A percentile compares a stretch with the other conserved stretches of the same genome.
Conservation (phyloP, 2,329 filamentous ascomycete genomes). For the Neophaeococcomyces aloes region DNA sequence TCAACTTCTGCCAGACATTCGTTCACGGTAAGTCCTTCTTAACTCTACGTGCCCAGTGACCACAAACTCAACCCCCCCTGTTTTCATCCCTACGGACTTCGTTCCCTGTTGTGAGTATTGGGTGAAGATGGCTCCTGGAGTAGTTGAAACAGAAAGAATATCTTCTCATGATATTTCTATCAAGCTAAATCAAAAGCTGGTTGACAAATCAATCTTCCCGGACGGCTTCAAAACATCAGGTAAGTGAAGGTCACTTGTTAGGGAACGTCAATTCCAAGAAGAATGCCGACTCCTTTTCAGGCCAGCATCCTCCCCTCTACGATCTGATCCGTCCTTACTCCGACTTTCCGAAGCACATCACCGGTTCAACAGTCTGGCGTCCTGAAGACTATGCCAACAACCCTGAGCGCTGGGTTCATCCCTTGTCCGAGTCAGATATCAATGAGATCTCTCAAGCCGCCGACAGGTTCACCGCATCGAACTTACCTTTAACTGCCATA, state of each 20-base stretch:
- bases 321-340: conserved; percentile 55
- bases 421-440: conserved; percentile 56
- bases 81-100: neutral
- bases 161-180: neutral
- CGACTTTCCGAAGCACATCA: conserved; percentile 60
- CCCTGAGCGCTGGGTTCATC: conserved; percentile 62
- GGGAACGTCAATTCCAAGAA: neutral
- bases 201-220: conserved; percentile 38
- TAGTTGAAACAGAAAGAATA: neutral
- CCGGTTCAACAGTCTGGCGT: conserved; percentile 62
- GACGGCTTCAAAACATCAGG: conserved; percentile 50
- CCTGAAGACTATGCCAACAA: conserved; percentile 52
- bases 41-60: no score
- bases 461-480: conserved; percentile 56
- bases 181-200: neutral
- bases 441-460: conserved; percentile 55
- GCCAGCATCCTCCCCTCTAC: conserved; percentile 61
- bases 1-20: no score
- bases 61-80: neutral
- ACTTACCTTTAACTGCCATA: conserved; percentile 61
- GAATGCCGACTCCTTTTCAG: conserved; percentile 32
- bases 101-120: neutral
- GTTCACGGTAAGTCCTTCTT: no score
- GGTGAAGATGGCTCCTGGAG: neutral
- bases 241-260: neutral